A percentile compares a stretch with the other conserved stretches of the same genome.
Evolutionary conservation across 1,284 basidiomycete genomes (phyloP).

Genomic region (Vanrija sp.): DNA sequence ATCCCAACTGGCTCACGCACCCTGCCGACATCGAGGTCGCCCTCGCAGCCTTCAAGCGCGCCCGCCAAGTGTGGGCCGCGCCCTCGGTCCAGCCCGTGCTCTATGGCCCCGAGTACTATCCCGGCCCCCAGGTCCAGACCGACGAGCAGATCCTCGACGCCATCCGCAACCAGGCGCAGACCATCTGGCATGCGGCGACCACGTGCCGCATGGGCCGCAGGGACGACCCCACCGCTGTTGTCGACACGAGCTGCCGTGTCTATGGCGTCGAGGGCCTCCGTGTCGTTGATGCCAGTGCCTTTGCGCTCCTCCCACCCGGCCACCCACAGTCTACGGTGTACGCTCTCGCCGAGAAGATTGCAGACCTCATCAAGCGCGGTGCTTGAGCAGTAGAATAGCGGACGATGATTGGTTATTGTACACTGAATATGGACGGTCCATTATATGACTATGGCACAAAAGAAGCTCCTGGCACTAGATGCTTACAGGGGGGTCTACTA

Average conservation of each 20-base stretch:
- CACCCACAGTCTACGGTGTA: conserved; percentile 1
- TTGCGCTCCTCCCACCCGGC: conserved; percentile 3
- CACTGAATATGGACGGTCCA: no score
- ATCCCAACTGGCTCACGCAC: conserved; percentile 2
- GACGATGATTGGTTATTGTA: no score
- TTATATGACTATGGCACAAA: no score
- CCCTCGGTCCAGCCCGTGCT: not conserved
- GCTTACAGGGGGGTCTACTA: no score
- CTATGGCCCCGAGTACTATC: conserved; percentile 3
- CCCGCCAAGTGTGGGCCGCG: not conserved
- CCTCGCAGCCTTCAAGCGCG: conserved; percentile 4
- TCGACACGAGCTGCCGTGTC: conserved; percentile 1
- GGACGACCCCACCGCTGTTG: conserved; percentile 6
- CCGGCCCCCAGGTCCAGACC: not conserved
- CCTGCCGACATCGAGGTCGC: conserved; percentile 3
- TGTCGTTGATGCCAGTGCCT: conserved; percentile 5
- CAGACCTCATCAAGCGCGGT: not conserved
- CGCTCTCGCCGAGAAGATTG: conserved; percentile 8
- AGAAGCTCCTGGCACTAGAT: no score
- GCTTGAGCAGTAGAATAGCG: no score
- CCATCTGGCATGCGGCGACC: conserved; percentile 2
- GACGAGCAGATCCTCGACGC: not conserved
- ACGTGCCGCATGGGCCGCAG: conserved; percentile 4
- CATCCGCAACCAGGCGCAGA: not conserved
- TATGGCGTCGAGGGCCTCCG: conserved; percentile 2